phyloP scores from a whole-genome alignment of 345 rosid species.

The Populus nigra region DNA sequence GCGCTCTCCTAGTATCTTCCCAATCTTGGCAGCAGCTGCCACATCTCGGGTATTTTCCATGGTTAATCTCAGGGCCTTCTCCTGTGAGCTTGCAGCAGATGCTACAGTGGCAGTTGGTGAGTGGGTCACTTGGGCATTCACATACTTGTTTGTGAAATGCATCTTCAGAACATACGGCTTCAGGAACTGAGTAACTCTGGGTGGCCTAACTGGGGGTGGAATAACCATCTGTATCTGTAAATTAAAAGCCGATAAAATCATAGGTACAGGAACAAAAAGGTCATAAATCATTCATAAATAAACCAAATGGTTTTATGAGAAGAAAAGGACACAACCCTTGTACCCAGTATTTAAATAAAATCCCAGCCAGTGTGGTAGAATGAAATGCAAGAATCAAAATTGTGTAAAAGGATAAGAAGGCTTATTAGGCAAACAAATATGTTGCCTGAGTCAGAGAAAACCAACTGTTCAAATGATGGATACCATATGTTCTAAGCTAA shows the following conservation, averaged over 20 bases:
- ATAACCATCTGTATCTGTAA: conserved; percentile 24
- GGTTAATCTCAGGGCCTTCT: conserved; percentile 60
- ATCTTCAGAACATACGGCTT: conserved; percentile 73
- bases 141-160: conserved; percentile 77
- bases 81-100: conserved; percentile 74
- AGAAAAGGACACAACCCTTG: not conserved
- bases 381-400: not conserved
- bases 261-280: not conserved
- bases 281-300: not conserved
- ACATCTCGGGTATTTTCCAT: conserved; percentile 68
- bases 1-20: conserved; percentile 73
- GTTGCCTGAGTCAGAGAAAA: not conserved
- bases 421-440: not conserved
- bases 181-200: conserved; percentile 50
- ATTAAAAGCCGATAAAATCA: not conserved
- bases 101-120: conserved; percentile 80
- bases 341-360: not conserved
- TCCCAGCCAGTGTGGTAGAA: not conserved
- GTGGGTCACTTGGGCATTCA: conserved; percentile 77
- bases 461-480: not conserved
- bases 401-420: not conserved
- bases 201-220: conserved; percentile 64
- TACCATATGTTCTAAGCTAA: not conserved
- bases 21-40: conserved; percentile 85
- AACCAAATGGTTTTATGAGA: not conserved